Base-by-base conservation (phyloP, 192 early-diverging fungal genomes). In the Funneliformis geosporum region DNA sequence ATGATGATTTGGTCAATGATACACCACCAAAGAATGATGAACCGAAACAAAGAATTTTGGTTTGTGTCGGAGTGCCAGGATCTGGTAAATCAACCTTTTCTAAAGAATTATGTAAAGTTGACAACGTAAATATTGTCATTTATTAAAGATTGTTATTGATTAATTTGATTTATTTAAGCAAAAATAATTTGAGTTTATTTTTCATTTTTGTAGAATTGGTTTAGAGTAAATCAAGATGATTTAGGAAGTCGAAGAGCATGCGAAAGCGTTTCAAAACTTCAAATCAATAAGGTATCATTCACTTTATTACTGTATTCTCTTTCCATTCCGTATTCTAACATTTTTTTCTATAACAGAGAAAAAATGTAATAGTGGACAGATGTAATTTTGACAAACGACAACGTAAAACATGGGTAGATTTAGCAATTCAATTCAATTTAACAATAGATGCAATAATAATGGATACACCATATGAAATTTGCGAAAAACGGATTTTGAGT, bases 341-440 rank as follows among this genome's bases (percentile, higher is more conserved):
- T 50, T 50, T 11, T n/a, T 47, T 47, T 12, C 46, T 47, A 12
- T 47, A 47, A 55, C 18, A 69, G 67, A 40, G 67, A 10, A 87
- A 91, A 72, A 92, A 89, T 80, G 91, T 93, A 11, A 84, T 94
- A 76, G 86, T 94, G 18, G 93, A 94, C 81, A 89, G 93, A 39
- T 91, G 91, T 84, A 94, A 94, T 85, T 94, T 94, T 88, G 90
- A 94, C 80, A 83, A 86, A 64, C 82, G 85, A 75, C 93, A 94
- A 82, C 89, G 93, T 70, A 90, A 89, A 81, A 87, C 87, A 71
- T 94, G 92, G 92, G 82, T 93, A 40, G 85, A 86, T 59, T 84
- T 93, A 64, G 93, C 92, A 42, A 80, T 86, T 40, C 80, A 90
- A n/a, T 83, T 86, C 16, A 84, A 86, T 68, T 81, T 88, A 43